These are phyloP conservation scores for Hamamelis virginiana DNA, from an alignment of 164 flowering plant genomes.

Conservation along the genomic window DNA sequence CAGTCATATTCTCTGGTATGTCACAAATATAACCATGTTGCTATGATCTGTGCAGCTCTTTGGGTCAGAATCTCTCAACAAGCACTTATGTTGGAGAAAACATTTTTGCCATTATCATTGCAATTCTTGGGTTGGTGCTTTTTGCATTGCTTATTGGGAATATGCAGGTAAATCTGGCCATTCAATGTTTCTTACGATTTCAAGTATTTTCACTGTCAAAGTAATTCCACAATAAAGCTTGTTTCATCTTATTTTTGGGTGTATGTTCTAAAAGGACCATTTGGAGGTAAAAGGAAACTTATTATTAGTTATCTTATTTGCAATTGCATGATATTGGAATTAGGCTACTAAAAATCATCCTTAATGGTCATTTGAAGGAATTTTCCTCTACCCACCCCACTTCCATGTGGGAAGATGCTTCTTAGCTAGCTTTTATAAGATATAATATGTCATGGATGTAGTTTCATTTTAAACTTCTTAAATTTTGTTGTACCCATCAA, in stretches of 20 bases:
- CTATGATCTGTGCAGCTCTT: conserved; percentile 32
- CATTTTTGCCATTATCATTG: conserved; percentile 36
- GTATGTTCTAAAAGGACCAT: no score
- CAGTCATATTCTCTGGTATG: not conserved
- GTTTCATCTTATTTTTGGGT: no score
- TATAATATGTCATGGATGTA: not conserved
- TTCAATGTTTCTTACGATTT: not conserved
- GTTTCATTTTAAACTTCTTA: not conserved
- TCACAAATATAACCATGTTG: not conserved
- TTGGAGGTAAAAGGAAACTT: no score
- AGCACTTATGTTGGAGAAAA: conserved; percentile 43
- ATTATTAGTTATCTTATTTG: no score
- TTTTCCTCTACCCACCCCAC: no score
- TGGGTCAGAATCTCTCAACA: conserved; percentile 44
- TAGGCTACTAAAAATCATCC: no score
- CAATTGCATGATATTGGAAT: no score
- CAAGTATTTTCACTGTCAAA: no score
- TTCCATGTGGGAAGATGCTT: no score
- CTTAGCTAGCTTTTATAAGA: no score
- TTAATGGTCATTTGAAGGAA: no score
- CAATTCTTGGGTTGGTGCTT: conserved; percentile 45
- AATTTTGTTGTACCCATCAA: not conserved
- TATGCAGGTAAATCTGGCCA: conserved; percentile 45
- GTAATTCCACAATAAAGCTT: no score
- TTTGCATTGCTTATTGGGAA: conserved; percentile 54